Conservation (phyloP, 2,329 filamentous ascomycete genomes). For the Penicillium hesseltinei region DNA sequence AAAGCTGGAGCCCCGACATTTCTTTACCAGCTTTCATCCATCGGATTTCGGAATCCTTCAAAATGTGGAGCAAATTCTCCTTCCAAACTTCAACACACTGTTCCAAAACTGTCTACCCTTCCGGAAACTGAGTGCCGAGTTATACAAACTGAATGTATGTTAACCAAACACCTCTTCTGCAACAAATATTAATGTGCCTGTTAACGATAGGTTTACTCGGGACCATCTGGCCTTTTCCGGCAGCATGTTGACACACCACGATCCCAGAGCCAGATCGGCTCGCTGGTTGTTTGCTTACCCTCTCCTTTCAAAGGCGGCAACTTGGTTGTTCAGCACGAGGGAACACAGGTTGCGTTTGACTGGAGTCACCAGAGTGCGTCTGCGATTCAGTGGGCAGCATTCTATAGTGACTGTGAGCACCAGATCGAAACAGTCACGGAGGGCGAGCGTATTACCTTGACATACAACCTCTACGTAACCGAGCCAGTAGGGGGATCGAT, state of each 20-base stretch:
- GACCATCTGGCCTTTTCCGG: constrained; percentile 52
- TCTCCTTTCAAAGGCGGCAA: constrained; percentile 34
- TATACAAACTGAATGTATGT: constrained; percentile 57
- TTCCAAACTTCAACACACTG: constrained; percentile 31
- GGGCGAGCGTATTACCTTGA: constrained; percentile 58
- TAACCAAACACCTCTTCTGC: constrained; percentile 21
- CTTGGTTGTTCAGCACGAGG: constrained; percentile 35
- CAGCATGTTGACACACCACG: constrained; percentile 56
- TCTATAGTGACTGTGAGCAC: constrained; percentile 40
- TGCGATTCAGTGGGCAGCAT: constrained; percentile 37
- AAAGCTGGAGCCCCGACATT: constrained; percentile 50
- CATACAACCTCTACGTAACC: constrained; percentile 57
- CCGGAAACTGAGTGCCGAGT: constrained; percentile 49
- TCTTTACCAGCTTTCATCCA: constrained; percentile 53
- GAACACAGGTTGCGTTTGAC: constrained; percentile 25
- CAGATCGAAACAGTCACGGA: constrained; percentile 46
- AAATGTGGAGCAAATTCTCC: constrained; percentile 47
- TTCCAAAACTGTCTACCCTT: constrained; percentile 14
- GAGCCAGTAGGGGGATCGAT: constrained; percentile 31
- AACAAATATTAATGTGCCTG: not conserved
- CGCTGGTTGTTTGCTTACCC: constrained; percentile 54
- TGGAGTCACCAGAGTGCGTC: constrained; percentile 26
- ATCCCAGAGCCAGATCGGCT: constrained; percentile 50
- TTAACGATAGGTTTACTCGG: constrained; percentile 48
- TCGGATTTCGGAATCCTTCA: constrained; percentile 55